phyloP scores from a whole-genome alignment of 495 filamentous ascomycete species.

The Parathielavia appendiculata region DNA sequence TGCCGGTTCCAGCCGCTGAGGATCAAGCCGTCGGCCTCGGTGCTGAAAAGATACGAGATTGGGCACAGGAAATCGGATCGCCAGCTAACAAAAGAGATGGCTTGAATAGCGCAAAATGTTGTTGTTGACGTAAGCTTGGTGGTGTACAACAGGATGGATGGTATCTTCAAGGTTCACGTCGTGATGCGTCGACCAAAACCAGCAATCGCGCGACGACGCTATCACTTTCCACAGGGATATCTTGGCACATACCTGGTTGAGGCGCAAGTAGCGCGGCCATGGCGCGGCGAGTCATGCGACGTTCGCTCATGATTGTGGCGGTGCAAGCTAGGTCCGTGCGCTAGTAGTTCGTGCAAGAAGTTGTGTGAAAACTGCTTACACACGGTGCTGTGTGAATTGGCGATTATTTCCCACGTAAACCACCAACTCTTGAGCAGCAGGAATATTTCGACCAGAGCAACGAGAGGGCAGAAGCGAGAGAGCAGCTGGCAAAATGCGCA shows the following conservation, averaged over 20 bases:
- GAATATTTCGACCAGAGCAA: no score
- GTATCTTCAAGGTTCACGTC: slow-evolving; percentile 4
- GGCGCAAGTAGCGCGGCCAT: not conserved
- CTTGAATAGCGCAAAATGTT: not conserved
- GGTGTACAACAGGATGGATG: not conserved
- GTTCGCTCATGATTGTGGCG: slow-evolving; percentile 2
- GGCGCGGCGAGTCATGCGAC: not conserved
- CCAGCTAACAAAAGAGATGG: not conserved
- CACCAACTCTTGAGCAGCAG: not conserved
- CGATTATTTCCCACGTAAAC: not conserved
- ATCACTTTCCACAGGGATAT: not conserved
- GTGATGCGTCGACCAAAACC: not conserved
- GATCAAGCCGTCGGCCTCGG: not conserved
- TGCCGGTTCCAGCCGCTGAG: not conserved
- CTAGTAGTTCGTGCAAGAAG: not conserved
- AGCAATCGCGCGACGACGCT: not conserved
- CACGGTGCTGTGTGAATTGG: not conserved
- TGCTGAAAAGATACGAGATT: not conserved
- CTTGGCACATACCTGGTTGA: slow-evolving; percentile 11
- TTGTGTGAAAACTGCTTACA: not conserved
- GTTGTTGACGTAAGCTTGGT: not conserved
- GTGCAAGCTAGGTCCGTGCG: slow-evolving; percentile 4
- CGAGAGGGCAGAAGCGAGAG: not conserved
- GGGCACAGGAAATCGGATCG: not conserved
- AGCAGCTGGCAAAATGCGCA: no score